Percentiles rank a stretch among this genome's conserved stretches.
phyloP scores from a whole-genome alignment of 2,329 filamentous ascomycete genomes.

The Colletotrichum siamense region DNA sequence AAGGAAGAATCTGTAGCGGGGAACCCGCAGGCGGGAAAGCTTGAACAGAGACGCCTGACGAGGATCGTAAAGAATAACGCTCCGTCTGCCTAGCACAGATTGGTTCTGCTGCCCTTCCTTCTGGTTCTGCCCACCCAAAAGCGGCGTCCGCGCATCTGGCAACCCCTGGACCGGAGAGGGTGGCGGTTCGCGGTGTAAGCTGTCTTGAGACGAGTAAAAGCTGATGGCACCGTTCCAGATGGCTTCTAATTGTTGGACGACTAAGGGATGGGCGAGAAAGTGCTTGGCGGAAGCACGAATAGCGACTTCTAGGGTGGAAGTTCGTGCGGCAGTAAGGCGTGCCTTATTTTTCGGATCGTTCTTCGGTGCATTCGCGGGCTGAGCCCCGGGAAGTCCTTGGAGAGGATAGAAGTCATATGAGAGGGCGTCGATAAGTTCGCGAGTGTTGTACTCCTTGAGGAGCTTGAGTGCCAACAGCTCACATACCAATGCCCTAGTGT shows the following conservation, averaged over 20 bases:
- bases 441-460: constrained; percentile 85
- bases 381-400: constrained; percentile 71
- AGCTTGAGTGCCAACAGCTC: constrained; percentile 90
- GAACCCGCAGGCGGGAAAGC: constrained; percentile 86
- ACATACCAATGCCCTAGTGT: constrained; percentile 85
- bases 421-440: constrained; percentile 91
- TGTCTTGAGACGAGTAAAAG: constrained; percentile 89
- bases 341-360: constrained; percentile 46
- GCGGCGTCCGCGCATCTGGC: constrained; percentile 54
- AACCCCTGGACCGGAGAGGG: constrained; percentile 34
- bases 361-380: constrained; percentile 41
- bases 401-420: constrained; percentile 96
- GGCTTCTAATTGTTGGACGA: constrained; percentile 93
- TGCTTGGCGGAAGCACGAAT: constrained; percentile 93
- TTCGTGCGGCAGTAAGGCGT: constrained; percentile 70
- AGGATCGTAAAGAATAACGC: constrained; percentile 88
- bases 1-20: constrained; percentile 88
- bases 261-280: constrained; percentile 88
- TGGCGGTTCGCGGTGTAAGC: constrained; percentile 70
- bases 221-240: constrained; percentile 97
- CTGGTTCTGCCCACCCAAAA: constrained; percentile 46
- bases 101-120: constrained; percentile 34
- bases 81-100: constrained; percentile 62
- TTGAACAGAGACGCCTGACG: constrained; percentile 91
- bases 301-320: constrained; percentile 90